phyloP scores from a whole-genome alignment of 1,284 basidiomycete species.

The Sphaerobolus stellatus region DNA sequence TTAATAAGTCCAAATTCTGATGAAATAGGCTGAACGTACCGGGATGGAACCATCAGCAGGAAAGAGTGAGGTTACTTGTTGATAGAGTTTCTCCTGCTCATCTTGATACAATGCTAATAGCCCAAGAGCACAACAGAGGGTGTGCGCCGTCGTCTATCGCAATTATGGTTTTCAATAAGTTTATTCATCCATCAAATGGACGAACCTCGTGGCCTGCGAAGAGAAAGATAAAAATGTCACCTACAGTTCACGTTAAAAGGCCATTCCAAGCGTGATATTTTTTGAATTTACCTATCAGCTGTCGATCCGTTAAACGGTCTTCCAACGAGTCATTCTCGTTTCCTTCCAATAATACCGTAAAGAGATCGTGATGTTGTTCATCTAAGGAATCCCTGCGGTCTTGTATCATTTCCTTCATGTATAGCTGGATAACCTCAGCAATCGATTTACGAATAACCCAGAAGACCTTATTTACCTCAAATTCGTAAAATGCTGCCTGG shows the following conservation, averaged over 20 bases:
- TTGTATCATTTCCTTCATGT: slow-evolving; percentile 9
- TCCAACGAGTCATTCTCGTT: neutral
- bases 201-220: slow-evolving; percentile 6
- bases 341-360: slow-evolving; percentile 1
- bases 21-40: slow-evolving; percentile 26
- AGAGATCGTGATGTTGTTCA: slow-evolving; percentile 7
- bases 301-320: neutral
- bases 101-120: slow-evolving; percentile 34
- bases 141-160: slow-evolving; percentile 29
- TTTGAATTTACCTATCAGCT: neutral
- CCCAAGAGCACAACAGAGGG: slow-evolving; percentile 30
- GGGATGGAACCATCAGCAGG: slow-evolving; percentile 42
- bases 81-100: slow-evolving; percentile 37
- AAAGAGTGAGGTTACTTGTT: slow-evolving; percentile 48
- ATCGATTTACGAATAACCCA: neutral
- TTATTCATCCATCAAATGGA: neutral
- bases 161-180: neutral
- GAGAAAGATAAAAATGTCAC: slow-evolving; percentile 12
- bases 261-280: neutral
- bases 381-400: neutral
- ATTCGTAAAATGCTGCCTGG: neutral
- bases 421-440: neutral
- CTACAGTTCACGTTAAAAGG: slow-evolving; percentile 18
- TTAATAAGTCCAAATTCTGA: neutral
- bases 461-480: neutral